Conservation (phyloP, 306 rosid species). For the Cicer arietinum region DNA sequence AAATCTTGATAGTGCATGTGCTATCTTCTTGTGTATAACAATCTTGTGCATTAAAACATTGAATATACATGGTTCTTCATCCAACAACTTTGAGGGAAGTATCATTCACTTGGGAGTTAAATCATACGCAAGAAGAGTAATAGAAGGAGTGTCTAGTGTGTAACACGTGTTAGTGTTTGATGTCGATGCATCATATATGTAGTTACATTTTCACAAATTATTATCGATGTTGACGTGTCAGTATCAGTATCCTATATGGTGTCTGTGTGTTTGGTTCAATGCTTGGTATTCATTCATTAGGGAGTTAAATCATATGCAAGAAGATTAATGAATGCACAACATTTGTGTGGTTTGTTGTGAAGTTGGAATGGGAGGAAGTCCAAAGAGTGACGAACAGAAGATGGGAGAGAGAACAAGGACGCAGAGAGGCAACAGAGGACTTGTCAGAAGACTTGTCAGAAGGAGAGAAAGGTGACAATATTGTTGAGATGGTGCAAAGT, state of each 20-base stretch:
- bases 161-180: too few relatives aligned
- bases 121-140: not conserved
- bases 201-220: too few relatives aligned
- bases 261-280: too few relatives aligned
- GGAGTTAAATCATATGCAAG: conserved; percentile 8
- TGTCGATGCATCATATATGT: too few relatives aligned
- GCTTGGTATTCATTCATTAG: not conserved
- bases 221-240: too few relatives aligned
- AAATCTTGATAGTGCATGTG: too few relatives aligned
- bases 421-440: conserved; percentile 79
- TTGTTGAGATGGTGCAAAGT: conserved; percentile 53
- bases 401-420: conserved; percentile 88
- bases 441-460: conserved; percentile 90
- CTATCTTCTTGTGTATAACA: not conserved
- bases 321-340: conserved; percentile 23
- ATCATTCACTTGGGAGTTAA: not conserved
- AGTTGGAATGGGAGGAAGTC: conserved; percentile 84
- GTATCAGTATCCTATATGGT: too few relatives aligned
- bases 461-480: conserved; percentile 77
- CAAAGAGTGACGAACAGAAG: conserved; percentile 67
- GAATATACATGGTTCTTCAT: conserved; percentile 2
- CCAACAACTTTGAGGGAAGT: conserved; percentile 21
- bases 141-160: too few relatives aligned
- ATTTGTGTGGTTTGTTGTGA: conserved; percentile 39
- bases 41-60: conserved; percentile 2